Evolutionary conservation across 495 filamentous ascomycete species (phyloP).

Genomic region (Daldinia grandis): DNA sequence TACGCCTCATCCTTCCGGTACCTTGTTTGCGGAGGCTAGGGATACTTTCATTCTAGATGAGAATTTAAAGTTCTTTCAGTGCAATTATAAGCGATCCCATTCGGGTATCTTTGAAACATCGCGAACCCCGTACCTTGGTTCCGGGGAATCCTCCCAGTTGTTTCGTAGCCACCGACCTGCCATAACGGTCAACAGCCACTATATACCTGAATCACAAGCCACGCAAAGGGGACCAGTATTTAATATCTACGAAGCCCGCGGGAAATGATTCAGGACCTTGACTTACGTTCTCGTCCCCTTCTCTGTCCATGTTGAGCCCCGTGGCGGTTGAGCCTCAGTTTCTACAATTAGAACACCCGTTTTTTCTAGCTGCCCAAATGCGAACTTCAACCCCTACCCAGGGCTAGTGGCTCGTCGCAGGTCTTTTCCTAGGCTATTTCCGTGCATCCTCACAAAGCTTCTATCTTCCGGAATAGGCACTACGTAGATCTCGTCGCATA

Average conservation of each 20-base stretch:
- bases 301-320: background rate
- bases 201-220: slow-evolving; percentile 3
- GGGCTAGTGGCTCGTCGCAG: background rate
- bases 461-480: background rate
- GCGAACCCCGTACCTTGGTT: slow-evolving; percentile 14
- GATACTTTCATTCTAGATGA: slow-evolving; percentile 4
- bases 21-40: slow-evolving; percentile 10
- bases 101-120: slow-evolving; percentile 24
- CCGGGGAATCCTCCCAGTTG: slow-evolving; percentile 14
- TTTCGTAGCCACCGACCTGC: slow-evolving; percentile 14
- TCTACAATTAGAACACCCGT: slow-evolving; percentile 11
- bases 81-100: background rate
- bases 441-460: background rate
- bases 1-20: slow-evolving; percentile 33
- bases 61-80: background rate
- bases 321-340: slow-evolving; percentile 4
- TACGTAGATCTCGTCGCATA: background rate
- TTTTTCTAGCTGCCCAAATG: background rate
- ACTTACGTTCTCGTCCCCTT: slow-evolving; percentile 1
- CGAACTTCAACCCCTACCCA: background rate
- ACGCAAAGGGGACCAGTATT: background rate
- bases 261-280: slow-evolving; percentile 6
- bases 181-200: slow-evolving; percentile 7
- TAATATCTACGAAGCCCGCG: background rate
- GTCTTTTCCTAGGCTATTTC: background rate